These are phyloP conservation scores for Solanum microdontum DNA, from an alignment of 257 asterid species.

Conservation along the genomic window DNA sequence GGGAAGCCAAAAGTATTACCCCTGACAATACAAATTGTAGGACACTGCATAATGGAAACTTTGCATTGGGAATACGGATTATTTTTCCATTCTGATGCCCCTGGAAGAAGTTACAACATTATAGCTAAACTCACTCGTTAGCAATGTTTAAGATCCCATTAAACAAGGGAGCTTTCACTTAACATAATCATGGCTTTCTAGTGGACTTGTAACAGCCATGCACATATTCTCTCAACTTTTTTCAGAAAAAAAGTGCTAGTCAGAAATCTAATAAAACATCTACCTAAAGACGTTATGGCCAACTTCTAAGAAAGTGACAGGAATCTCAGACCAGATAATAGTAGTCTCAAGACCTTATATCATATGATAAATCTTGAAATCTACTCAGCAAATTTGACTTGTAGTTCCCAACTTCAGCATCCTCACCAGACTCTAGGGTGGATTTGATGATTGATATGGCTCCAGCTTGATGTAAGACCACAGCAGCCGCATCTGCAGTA, in stretches of 20 bases:
- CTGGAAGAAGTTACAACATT: not conserved
- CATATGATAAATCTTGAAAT: constrained; percentile 28
- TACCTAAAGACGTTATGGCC: not conserved
- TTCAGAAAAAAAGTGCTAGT: not conserved
- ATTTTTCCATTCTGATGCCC: not conserved
- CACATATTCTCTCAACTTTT: not conserved
- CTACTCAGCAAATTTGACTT: constrained; percentile 40
- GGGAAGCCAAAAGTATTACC: not conserved
- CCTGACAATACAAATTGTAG: not conserved
- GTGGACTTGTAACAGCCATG: not conserved
- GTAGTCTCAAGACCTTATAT: constrained; percentile 10
- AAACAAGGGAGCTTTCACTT: not conserved
- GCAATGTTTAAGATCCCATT: not conserved
- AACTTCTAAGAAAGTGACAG: not conserved
- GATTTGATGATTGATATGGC: constrained; percentile 43
- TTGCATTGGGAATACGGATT: not conserved
- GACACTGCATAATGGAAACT: not conserved
- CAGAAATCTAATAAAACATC: not conserved
- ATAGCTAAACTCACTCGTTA: not conserved
- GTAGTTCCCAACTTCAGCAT: constrained; percentile 45
- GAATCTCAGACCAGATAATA: not conserved
- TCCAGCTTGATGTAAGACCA: constrained; percentile 55
- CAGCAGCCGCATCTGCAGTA: constrained; percentile 54
- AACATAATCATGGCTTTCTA: not conserved
- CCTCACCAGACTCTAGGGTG: constrained; percentile 40